These are phyloP conservation scores for Pythium aristosporum DNA, from an alignment of 352 stramenopile genomes.

Conservation along the genomic window DNA sequence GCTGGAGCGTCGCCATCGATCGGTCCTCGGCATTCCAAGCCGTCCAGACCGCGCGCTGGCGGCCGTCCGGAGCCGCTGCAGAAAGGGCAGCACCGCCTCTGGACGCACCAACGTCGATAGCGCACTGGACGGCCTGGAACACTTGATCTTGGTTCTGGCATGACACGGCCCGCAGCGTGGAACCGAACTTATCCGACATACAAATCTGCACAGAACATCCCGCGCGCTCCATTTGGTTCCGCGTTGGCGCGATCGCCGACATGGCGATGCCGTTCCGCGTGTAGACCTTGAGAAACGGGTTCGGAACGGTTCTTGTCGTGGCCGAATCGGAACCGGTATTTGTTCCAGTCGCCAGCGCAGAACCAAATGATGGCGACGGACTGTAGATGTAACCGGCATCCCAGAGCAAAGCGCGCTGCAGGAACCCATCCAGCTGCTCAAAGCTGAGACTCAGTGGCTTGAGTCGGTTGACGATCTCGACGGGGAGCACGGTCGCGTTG, in stretches of 20 bases:
- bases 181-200: constrained; percentile 16
- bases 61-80: constrained; percentile 7
- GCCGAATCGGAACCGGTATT: background rate
- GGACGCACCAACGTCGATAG: constrained; percentile 19
- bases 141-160: constrained; percentile 17
- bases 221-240: constrained; percentile 23
- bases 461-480: constrained; percentile 10
- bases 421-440: constrained; percentile 27
- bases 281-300: constrained; percentile 26
- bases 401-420: constrained; percentile 60
- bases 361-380: constrained; percentile 5
- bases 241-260: constrained; percentile 23
- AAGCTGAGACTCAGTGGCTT: constrained; percentile 19
- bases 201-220: constrained; percentile 29
- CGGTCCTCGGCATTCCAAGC: constrained; percentile 22
- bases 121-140: constrained; percentile 21
- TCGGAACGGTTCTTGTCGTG: background rate
- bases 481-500: constrained; percentile 8
- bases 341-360: background rate
- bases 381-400: constrained; percentile 45
- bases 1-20: background rate
- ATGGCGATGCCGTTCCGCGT: constrained; percentile 25
- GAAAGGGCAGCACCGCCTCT: background rate
- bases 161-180: constrained; percentile 17
- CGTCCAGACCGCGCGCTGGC: constrained; percentile 21